Evolutionary conservation across 345 rosid genomes (phyloP).

Genomic region (Arabidopsis thaliana): TAIR10.1 NC_003071.7:11254001-11254500

Average conservation of each 20-base stretch:
- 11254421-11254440: conserved; percentile 43
- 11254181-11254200: conserved; percentile 53
- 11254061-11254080: conserved; percentile 48
- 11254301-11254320: conserved; percentile 23
- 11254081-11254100: conserved; percentile 61
- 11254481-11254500: background rate
- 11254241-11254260: conserved; percentile 52
- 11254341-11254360: conserved; percentile 39
- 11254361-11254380: conserved; percentile 58
- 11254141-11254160: conserved; percentile 37
- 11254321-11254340: conserved; percentile 43
- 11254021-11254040: conserved; percentile 50
- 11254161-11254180: conserved; percentile 46
- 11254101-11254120: conserved; percentile 59
- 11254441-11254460: conserved; percentile 51
- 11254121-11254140: conserved; percentile 54
- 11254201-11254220: conserved; percentile 52
- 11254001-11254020: conserved; percentile 56
- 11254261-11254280: conserved; percentile 25
- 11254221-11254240: conserved; percentile 50
- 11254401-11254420: conserved; percentile 59
- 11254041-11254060: conserved; percentile 51
- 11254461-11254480: conserved; percentile 54
- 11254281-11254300: conserved; percentile 34
- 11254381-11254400: conserved; percentile 55